Base-by-base conservation (phyloP, 2,329 filamentous ascomycete species). In the Teratosphaeria gauchensis region DNA sequence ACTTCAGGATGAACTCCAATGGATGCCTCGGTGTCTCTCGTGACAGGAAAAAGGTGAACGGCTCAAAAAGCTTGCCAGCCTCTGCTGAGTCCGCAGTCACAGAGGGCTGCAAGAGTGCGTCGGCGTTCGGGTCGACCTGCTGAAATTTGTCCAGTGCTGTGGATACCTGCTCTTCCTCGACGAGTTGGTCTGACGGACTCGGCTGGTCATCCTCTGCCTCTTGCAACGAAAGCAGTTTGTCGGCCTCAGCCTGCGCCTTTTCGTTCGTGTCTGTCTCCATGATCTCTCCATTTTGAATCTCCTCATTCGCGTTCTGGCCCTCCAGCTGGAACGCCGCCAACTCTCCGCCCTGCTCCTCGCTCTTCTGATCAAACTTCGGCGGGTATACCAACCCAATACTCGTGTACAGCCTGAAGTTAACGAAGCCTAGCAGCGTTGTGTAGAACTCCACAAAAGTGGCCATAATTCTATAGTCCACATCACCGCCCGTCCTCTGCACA, bases 391-490 rank as follows among this genome's bases (percentile, higher is more conserved):
- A 78, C 8, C 94, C 94, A 63, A 95, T 80, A 0, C 89, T 86
- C 1, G 91, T 96, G 78, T 96, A 99, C 53, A 99, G 81, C 64
- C 90, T 82, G 80, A 91, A 99, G 80, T 99, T 96, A 76, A 97
- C 86, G 70, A 99, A 99, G 61, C 92, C 89, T 21, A 99, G 80
- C 14, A 99, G 82, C 4, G 92, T 97, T 69, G 95, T 96, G 80
- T 99, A 99, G 75, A 99, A 99, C 74, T 99, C 92, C 64, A 99
- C 86, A 72, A 99, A 99, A 4, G 94, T 99, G 60, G 90, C 92
- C 94, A 99, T 99, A 76, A 99, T 99, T 69, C 94, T 83, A 78
- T 96, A 99, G 75, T 99, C 94, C 64, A 99, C 88, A 74, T 99
- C 94, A 59, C 88, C 90, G 48, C 94, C 89, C 14, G 96, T 87